Evolutionary conservation across 2,329 filamentous ascomycete species (phyloP).

Genomic region (Fusarium equiseti): DNA sequence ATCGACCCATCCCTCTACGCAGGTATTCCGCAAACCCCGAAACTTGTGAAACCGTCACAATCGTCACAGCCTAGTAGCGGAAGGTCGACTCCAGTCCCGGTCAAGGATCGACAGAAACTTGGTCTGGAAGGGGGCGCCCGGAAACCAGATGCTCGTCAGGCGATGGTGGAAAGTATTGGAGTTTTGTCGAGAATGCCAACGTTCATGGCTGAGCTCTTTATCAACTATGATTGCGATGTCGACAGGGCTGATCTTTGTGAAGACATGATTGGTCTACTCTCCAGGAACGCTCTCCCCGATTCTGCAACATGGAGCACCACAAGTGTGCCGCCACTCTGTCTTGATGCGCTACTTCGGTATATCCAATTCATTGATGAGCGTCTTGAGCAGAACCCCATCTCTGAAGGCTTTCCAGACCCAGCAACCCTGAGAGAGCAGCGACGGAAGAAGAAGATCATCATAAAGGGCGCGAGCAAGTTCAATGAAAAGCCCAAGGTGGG

Average conservation of each 20-base stretch:
- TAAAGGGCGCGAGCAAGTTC: conserved; percentile 89
- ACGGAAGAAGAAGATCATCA: conserved; percentile 86
- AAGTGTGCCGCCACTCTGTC: conserved; percentile 92
- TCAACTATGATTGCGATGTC: conserved; percentile 97
- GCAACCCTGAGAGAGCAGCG: conserved; percentile 76
- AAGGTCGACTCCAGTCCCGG: conserved; percentile 87
- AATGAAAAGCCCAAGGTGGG: conserved; percentile 95
- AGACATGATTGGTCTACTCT: conserved; percentile 92
- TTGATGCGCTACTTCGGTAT: conserved; percentile 91
- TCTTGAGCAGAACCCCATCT: conserved; percentile 75
- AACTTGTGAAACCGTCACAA: conserved; percentile 79
- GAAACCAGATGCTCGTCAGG: conserved; percentile 94
- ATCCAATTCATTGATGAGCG: conserved; percentile 93
- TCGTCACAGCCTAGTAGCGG: conserved; percentile 81
- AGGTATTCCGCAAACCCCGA: conserved; percentile 91
- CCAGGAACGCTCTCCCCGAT: conserved; percentile 94
- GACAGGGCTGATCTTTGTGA: conserved; percentile 93
- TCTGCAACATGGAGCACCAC: conserved; percentile 99
- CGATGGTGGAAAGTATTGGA: conserved; percentile 97
- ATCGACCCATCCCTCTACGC: conserved; percentile 94
- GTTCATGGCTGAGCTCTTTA: conserved; percentile 94
- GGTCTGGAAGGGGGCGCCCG: conserved; percentile 91
- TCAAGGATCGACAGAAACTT: conserved; percentile 91
- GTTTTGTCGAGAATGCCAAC: conserved; percentile 92
- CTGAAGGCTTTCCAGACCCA: conserved; percentile 75